A percentile compares a stretch with the other conserved stretches of the same genome.
These are phyloP conservation scores for Diaporthe ampelina DNA, from an alignment of 2,329 filamentous ascomycete genomes.

Conservation along the genomic window DNA sequence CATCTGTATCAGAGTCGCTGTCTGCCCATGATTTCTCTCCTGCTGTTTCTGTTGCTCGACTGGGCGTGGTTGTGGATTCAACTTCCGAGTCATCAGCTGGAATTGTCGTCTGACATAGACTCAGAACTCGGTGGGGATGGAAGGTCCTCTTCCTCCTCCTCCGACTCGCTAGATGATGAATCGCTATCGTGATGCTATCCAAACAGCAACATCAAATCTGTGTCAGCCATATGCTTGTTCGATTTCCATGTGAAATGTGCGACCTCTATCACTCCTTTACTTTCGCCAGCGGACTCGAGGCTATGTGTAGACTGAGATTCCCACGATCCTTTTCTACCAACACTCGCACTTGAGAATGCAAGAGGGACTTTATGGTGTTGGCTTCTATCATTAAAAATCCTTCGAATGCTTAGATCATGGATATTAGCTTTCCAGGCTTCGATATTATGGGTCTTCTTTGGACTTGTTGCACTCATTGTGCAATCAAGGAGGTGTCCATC, in stretches of 20 bases:
- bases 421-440: background rate
- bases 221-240: background rate
- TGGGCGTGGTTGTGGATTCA: background rate
- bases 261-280: background rate
- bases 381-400: background rate
- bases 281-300: background rate
- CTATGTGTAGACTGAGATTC: background rate
- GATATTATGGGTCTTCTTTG: background rate
- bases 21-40: background rate
- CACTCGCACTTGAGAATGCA: background rate
- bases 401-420: background rate
- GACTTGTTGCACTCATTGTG: background rate
- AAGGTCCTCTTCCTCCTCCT: background rate
- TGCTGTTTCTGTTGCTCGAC: background rate
- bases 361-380: background rate
- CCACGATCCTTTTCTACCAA: background rate
- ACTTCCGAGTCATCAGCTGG: background rate
- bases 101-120: background rate
- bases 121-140: background rate
- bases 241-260: slow-evolving; percentile 6
- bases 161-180: background rate
- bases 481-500: background rate
- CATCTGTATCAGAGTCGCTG: background rate
- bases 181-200: background rate
- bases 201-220: background rate